Evolutionary conservation across 2,329 filamentous ascomycete species (phyloP).

Genomic region (Hypocreales sp.): DNA sequence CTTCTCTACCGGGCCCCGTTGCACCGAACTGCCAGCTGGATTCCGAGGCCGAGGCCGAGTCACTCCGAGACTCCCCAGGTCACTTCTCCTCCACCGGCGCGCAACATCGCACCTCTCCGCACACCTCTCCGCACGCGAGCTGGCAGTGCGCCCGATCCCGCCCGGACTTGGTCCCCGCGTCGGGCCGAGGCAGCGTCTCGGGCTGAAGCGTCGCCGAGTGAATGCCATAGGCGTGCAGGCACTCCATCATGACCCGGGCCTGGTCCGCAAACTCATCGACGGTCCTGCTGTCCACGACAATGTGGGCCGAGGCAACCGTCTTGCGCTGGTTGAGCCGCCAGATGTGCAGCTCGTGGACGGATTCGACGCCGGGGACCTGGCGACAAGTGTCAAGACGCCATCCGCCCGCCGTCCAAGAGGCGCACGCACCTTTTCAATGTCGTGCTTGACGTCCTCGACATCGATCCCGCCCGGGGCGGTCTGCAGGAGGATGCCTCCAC

Average conservation of each 20-base stretch:
- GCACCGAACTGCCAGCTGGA: no score
- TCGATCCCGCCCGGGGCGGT: constrained; percentile 46
- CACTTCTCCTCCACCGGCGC: constrained; percentile 1
- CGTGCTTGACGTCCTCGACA: constrained; percentile 47
- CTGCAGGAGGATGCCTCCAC: constrained; percentile 52
- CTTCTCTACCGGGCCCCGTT: no score
- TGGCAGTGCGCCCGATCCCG: constrained; percentile 24
- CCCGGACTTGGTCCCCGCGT: constrained; percentile 3
- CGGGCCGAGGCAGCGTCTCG: constrained; percentile 21
- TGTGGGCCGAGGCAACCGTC: constrained; percentile 52
- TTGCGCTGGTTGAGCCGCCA: constrained; percentile 61
- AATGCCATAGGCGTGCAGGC: constrained; percentile 58
- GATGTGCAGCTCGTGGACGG: constrained; percentile 58
- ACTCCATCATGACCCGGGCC: constrained; percentile 48
- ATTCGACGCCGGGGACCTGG: constrained; percentile 48
- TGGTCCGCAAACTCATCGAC: constrained; percentile 43
- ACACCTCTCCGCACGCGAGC: constrained; percentile 33
- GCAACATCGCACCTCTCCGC: constrained; percentile 37
- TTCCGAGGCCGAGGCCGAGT: no score
- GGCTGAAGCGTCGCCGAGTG: constrained; percentile 59
- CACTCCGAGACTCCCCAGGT: no score
- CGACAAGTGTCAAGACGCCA: constrained; percentile 1
- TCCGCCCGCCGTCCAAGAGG: background rate
- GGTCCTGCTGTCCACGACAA: constrained; percentile 43
- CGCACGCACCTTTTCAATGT: constrained; percentile 42